These are phyloP conservation scores for Amylocystis lapponica DNA, from an alignment of 768 basidiomycete genomes.

Conservation along the genomic window DNA sequence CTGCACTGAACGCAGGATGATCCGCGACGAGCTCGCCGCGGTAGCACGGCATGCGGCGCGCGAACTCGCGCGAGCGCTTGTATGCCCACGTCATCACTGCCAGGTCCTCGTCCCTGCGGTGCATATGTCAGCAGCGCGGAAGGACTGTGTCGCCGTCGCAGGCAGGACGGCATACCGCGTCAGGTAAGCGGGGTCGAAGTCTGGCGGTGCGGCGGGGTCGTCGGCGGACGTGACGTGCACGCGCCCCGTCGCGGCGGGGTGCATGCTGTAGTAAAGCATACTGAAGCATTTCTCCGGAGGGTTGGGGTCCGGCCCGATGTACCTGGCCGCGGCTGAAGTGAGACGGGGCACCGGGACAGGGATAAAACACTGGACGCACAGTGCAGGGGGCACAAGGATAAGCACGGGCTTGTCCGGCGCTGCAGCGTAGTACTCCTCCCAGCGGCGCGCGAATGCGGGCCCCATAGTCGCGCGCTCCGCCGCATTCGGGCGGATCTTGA, in stretches of 20 bases:
- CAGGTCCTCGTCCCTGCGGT: constrained; percentile 25
- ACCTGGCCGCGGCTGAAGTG: constrained; percentile 14
- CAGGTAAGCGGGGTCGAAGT: constrained; percentile 42
- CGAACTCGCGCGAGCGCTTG: constrained; percentile 48
- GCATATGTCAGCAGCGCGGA: too few relatives aligned
- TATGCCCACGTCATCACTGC: constrained; percentile 43
- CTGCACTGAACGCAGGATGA: constrained; percentile 26
- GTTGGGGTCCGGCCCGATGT: constrained; percentile 10
- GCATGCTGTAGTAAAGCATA: constrained; percentile 28
- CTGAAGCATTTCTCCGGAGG: constrained; percentile 23
- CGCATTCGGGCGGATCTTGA: constrained; percentile 49
- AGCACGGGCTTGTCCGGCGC: constrained; percentile 51
- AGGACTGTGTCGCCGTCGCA: too few relatives aligned
- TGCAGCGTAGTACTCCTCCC: constrained; percentile 44
- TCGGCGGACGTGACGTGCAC: constrained; percentile 41
- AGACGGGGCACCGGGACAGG: constrained; percentile 29
- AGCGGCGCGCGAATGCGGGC: constrained; percentile 40
- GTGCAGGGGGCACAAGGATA: constrained; percentile 1
- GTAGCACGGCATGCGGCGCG: constrained; percentile 44
- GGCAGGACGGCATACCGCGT: constrained; percentile 41
- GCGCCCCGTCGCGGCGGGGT: constrained; percentile 43
- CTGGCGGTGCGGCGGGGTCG: constrained; percentile 35
- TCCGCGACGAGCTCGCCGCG: constrained; percentile 23
- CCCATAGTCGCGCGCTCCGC: constrained; percentile 45
- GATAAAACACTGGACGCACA: constrained; percentile 36